Evolutionary conservation across 2,329 filamentous ascomycete species (phyloP).

Genomic region (Graphilbum ipis-grandicollis): DNA sequence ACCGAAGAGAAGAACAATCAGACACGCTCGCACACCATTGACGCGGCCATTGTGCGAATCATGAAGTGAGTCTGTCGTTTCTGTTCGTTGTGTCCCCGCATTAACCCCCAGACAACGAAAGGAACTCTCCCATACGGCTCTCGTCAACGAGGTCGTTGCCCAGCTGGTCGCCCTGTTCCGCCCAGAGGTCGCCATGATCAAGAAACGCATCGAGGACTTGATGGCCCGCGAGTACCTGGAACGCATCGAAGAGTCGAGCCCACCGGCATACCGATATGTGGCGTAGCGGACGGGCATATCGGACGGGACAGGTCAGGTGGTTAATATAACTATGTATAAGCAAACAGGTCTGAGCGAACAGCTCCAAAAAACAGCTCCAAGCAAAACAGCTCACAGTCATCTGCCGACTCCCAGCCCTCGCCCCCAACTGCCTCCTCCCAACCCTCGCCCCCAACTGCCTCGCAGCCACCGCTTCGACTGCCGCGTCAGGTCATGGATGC

Average conservation of each 20-base stretch:
- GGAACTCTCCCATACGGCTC: conserved; percentile 48
- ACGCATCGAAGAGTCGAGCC: conserved; percentile 48
- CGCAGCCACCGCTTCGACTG: conserved; percentile 4
- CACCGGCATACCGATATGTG: conserved; percentile 52
- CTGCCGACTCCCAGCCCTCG: no score
- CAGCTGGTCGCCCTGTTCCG: conserved; percentile 54
- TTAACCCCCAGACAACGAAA: conserved; percentile 45
- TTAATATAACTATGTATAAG: no score
- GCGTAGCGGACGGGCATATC: conserved; percentile 25
- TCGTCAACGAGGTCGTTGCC: conserved; percentile 55
- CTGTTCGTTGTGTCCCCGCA: neutral
- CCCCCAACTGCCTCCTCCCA: no score
- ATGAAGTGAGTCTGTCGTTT: conserved; percentile 52
- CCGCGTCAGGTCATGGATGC: conserved; percentile 8
- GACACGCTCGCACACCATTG: conserved; percentile 51
- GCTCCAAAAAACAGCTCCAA: no score
- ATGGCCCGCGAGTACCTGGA: conserved; percentile 66
- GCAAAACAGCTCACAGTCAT: no score
- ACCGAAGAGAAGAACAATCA: conserved; percentile 65
- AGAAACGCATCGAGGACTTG: conserved; percentile 63
- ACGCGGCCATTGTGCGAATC: conserved; percentile 63
- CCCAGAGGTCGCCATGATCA: conserved; percentile 61
- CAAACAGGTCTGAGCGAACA: no score
- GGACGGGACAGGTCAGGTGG: no score
- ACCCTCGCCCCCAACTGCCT: neutral